phyloP scores from a whole-genome alignment of 805 yeast species.

The Saturnispora mendoncae region DNA sequence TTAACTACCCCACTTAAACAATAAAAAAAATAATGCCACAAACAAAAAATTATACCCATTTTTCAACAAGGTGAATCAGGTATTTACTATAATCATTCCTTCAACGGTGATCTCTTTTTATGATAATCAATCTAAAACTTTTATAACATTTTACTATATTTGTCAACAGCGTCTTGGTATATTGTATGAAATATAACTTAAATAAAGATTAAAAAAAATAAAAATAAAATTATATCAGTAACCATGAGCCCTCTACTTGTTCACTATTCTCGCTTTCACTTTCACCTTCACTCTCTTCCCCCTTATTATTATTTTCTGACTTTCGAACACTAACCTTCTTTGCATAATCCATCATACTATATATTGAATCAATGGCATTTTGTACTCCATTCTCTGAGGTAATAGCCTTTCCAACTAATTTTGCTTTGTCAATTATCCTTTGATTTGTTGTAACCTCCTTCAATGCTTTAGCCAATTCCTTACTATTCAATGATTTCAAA shows the following conservation, averaged over 20 bases:
- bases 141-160: too few relatives aligned
- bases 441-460: constrained; percentile 57
- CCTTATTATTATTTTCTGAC: constrained; percentile 22
- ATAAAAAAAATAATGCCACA: background rate
- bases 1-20: too few relatives aligned
- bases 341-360: constrained; percentile 72
- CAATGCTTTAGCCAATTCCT: constrained; percentile 58
- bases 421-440: constrained; percentile 61
- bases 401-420: constrained; percentile 51
- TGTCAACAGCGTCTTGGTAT: too few relatives aligned
- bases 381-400: constrained; percentile 72
- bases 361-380: constrained; percentile 69
- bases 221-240: constrained; percentile 16
- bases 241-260: constrained; percentile 26
- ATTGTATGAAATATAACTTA: background rate
- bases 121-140: too few relatives aligned
- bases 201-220: constrained; percentile 1
- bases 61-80: constrained; percentile 12
- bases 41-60: constrained; percentile 5
- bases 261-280: constrained; percentile 15
- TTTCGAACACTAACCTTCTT: constrained; percentile 44
- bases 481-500: constrained; percentile 57
- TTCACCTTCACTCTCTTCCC: constrained; percentile 14
- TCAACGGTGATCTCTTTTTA: constrained; percentile 8
- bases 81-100: constrained; percentile 9